A percentile compares a stretch with the other conserved stretches of the same genome.
These are phyloP conservation scores for Truncatella angustata DNA, from an alignment of 2,329 filamentous ascomycete genomes.

Conservation along the genomic window DNA sequence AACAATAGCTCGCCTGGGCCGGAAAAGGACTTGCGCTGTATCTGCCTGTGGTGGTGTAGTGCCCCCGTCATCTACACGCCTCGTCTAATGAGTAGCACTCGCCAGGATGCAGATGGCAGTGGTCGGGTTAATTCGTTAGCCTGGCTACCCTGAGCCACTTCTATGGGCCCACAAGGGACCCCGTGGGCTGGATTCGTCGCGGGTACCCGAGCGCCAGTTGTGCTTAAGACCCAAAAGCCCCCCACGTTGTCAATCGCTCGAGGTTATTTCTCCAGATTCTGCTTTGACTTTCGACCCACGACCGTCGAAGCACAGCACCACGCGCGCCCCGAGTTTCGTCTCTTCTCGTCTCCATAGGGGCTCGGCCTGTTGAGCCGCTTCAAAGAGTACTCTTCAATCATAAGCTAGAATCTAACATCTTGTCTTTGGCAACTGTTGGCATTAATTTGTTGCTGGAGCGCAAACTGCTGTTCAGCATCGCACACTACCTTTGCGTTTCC, in stretches of 20 bases:
- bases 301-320: constrained; percentile 1
- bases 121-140: not conserved
- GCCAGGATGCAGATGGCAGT: not conserved
- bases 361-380: not conserved
- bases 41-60: not conserved
- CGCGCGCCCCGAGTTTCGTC: not conserved
- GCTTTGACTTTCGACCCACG: constrained; percentile 9
- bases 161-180: not conserved
- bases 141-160: not conserved
- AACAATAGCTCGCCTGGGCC: not conserved
- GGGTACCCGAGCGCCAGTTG: constrained; percentile 3
- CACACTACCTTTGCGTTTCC: no score
- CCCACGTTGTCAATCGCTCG: constrained; percentile 5
- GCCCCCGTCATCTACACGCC: not conserved
- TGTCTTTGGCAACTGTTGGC: not conserved
- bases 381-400: not conserved
- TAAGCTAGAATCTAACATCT: not conserved
- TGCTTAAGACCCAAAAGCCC: constrained; percentile 8
- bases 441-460: not conserved
- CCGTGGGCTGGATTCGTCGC: constrained; percentile 10
- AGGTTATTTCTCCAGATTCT: constrained; percentile 9
- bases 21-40: not conserved
- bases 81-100: no score
- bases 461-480: not conserved
- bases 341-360: not conserved